Evolutionary conservation across 139 green algal genomes (phyloP).

Genomic region (Diplosphaera chodatii): DNA sequence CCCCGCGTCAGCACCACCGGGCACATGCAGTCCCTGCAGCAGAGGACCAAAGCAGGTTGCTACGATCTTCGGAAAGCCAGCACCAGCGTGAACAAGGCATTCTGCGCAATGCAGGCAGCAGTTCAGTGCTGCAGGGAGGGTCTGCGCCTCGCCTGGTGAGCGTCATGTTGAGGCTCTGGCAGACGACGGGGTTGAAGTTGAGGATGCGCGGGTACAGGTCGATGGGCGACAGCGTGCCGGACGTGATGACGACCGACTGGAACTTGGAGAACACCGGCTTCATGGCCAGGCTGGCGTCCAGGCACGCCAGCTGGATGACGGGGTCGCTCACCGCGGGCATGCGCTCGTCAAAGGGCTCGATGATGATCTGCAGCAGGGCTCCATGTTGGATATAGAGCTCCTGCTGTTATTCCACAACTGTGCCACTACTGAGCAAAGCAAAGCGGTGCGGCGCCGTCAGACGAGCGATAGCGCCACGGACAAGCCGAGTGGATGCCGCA

Average conservation of each 20-base stretch:
- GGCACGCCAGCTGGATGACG: slow-evolving; percentile 88
- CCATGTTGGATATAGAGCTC: no score
- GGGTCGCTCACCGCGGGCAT: slow-evolving; percentile 89
- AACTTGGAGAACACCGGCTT: slow-evolving; percentile 90
- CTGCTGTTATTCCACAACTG: no score
- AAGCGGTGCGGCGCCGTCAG: no score
- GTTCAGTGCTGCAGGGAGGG: no score
- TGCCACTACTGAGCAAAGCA: no score
- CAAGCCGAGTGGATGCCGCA: neutral
- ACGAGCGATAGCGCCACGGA: no score
- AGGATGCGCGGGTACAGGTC: slow-evolving; percentile 96
- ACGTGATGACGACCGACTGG: slow-evolving; percentile 95
- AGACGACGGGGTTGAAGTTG: slow-evolving; percentile 88
- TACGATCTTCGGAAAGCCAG: no score
- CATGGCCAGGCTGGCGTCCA: slow-evolving; percentile 95
- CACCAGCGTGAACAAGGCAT: no score
- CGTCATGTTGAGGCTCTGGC: slow-evolving; percentile 88
- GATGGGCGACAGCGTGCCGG: slow-evolving; percentile 92
- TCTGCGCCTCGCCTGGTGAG: slow-evolving; percentile 76
- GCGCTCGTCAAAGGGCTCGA: slow-evolving; percentile 95
- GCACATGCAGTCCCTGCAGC: slow-evolving; percentile 83
- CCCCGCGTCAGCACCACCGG: slow-evolving; percentile 90
- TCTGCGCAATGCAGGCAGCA: no score
- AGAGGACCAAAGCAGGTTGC: neutral
- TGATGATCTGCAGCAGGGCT: slow-evolving; percentile 84